These are phyloP conservation scores for Sclerospora graminicola DNA, from an alignment of 352 stramenopile species.

Conservation along the genomic window DNA sequence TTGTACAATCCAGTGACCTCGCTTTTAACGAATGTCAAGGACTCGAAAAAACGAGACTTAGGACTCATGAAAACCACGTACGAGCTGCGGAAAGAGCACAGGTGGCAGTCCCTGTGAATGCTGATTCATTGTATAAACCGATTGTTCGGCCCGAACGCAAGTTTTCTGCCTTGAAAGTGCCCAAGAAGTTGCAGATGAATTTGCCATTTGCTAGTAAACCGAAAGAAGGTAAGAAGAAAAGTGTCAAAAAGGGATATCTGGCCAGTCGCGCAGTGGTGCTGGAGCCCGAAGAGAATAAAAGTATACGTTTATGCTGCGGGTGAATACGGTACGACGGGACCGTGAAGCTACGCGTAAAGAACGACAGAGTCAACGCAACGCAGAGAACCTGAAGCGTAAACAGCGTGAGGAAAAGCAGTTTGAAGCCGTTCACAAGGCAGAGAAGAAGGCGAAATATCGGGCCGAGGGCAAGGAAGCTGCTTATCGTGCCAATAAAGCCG, in stretches of 20 bases:
- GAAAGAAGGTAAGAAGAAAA: constrained; percentile 89
- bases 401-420: constrained; percentile 88
- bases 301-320: constrained; percentile 93
- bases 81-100: constrained; percentile 92
- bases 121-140: constrained; percentile 98
- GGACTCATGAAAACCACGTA: constrained; percentile 93
- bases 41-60: constrained; percentile 33
- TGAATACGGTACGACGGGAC: constrained; percentile 96
- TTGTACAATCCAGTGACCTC: too few species aligned
- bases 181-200: constrained; percentile 93
- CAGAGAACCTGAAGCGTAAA: constrained; percentile 88
- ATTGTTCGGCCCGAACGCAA: constrained; percentile 88
- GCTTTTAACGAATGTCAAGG: too few species aligned
- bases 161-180: constrained; percentile 91
- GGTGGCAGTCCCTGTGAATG: constrained; percentile 93
- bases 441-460: constrained; percentile 84
- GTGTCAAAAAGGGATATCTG: constrained; percentile 78
- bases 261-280: constrained; percentile 89
- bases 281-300: constrained; percentile 95
- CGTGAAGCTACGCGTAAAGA: constrained; percentile 91
- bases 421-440: constrained; percentile 61
- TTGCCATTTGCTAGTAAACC: constrained; percentile 97
- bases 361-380: constrained; percentile 80
- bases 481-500: constrained; percentile 42
- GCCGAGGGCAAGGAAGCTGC: constrained; percentile 66